These are phyloP conservation scores for Pseudopyricularia javanii DNA, from an alignment of 2,329 filamentous ascomycete genomes.

Conservation along the genomic window DNA sequence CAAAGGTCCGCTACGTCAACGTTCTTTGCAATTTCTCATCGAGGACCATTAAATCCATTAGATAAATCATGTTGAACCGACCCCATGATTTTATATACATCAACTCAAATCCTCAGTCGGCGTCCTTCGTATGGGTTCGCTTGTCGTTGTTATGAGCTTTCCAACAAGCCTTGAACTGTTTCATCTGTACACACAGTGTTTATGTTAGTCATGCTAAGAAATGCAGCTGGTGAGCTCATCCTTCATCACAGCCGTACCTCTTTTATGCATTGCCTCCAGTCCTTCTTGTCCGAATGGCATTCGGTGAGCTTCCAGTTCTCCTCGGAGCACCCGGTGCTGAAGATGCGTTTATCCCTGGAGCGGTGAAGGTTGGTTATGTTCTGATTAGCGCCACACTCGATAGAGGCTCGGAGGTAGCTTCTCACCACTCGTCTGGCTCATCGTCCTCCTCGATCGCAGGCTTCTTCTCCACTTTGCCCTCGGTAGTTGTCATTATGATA, in stretches of 20 bases:
- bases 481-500: slow-evolving; percentile 42
- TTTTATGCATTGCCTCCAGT: slow-evolving; percentile 79
- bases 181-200: slow-evolving; percentile 51
- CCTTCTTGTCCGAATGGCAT: slow-evolving; percentile 91
- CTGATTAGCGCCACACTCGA: background rate
- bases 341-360: slow-evolving; percentile 92
- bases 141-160: slow-evolving; percentile 78
- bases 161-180: slow-evolving; percentile 82
- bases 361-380: background rate
- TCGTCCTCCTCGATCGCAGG: slow-evolving; percentile 50
- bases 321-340: slow-evolving; percentile 83
- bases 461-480: slow-evolving; percentile 22
- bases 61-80: background rate
- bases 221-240: background rate
- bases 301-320: slow-evolving; percentile 88
- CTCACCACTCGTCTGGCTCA: slow-evolving; percentile 91
- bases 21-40: too few species aligned
- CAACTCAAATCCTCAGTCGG: slow-evolving; percentile 11
- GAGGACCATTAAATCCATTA: too few species aligned
- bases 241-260: slow-evolving; percentile 46
- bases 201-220: background rate
- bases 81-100: background rate
- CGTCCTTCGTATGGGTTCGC: slow-evolving; percentile 67
- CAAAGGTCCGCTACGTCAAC: too few species aligned
- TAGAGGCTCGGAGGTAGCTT: slow-evolving; percentile 1